Conservation (phyloP, 2,329 filamentous ascomycete genomes). For the Xylogone sp. region DNA sequence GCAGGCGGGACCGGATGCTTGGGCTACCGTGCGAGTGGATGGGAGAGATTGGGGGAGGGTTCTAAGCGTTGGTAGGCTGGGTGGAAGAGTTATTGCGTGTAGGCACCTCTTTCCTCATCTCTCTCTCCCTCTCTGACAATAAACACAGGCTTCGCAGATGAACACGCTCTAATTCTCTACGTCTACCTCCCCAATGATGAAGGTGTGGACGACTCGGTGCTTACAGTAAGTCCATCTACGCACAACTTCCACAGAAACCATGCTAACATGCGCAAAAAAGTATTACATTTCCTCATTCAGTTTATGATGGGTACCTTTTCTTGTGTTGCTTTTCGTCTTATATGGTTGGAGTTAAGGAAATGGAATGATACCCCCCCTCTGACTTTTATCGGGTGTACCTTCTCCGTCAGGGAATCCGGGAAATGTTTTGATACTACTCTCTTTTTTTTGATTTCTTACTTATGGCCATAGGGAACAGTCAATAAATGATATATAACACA, state of each 20-base stretch:
- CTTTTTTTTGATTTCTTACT: no score
- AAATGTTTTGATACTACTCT: no score
- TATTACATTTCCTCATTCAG: slow-evolving; percentile 58
- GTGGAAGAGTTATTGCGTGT: slow-evolving; percentile 91
- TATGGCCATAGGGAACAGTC: no score
- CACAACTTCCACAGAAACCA: background rate
- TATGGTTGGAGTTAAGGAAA: background rate
- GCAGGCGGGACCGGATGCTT: slow-evolving; percentile 72
- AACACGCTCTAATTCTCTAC: slow-evolving; percentile 77
- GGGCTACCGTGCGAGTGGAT: slow-evolving; percentile 88
- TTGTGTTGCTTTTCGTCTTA: background rate
- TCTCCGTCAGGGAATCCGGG: no score
- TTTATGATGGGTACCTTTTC: slow-evolving; percentile 17
- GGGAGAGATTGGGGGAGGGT: slow-evolving; percentile 92
- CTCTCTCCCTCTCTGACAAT: slow-evolving; percentile 13
- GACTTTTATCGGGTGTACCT: no score
- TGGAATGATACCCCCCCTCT: background rate
- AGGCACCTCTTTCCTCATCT: slow-evolving; percentile 25
- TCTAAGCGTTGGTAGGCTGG: slow-evolving; percentile 85
- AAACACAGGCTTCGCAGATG: slow-evolving; percentile 63
- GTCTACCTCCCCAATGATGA: slow-evolving; percentile 75
- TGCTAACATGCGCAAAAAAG: slow-evolving; percentile 30
- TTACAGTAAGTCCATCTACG: slow-evolving; percentile 56
- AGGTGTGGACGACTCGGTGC: slow-evolving; percentile 64
- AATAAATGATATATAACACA: no score